A percentile compares a stretch with the other conserved stretches of the same genome.
phyloP scores from a whole-genome alignment of 352 stramenopile genomes.

The Pythium plurisporium region DNA sequence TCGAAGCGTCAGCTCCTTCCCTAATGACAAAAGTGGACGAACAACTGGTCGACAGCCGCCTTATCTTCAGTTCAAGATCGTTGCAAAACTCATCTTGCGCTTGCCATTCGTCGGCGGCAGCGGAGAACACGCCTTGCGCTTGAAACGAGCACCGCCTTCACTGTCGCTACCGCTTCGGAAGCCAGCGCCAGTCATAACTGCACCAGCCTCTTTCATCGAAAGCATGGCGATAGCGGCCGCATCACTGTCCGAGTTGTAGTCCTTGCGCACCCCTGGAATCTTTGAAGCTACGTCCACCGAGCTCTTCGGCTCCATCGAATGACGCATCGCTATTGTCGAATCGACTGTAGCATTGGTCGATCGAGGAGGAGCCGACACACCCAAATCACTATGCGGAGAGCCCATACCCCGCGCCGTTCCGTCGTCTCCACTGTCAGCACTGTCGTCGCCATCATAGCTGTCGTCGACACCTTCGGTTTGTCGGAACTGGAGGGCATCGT shows the following conservation, averaged over 20 bases:
- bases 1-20: neutral
- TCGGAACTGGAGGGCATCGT: slow-evolving; percentile 68
- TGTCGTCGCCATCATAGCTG: slow-evolving; percentile 39
- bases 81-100: slow-evolving; percentile 87
- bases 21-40: slow-evolving; percentile 6
- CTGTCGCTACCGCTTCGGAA: slow-evolving; percentile 26
- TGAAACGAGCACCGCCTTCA: slow-evolving; percentile 26
- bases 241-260: slow-evolving; percentile 71
- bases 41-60: too few relatives aligned
- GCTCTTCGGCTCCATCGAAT: slow-evolving; percentile 5
- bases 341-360: neutral
- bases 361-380: neutral
- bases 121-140: slow-evolving; percentile 69
- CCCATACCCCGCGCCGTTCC: slow-evolving; percentile 2
- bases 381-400: slow-evolving; percentile 10
- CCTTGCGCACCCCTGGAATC: slow-evolving; percentile 20
- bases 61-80: slow-evolving; percentile 77
- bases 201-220: slow-evolving; percentile 59
- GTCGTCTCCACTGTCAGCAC: slow-evolving; percentile 28
- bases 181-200: neutral
- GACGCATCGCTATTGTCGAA: slow-evolving; percentile 4
- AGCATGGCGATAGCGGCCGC: slow-evolving; percentile 73
- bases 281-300: neutral
- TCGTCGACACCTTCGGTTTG: slow-evolving; percentile 61
- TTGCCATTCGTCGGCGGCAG: slow-evolving; percentile 44